Percentiles rank a stretch among this genome's conserved stretches.
phyloP scores from a whole-genome alignment of 345 rosid genomes.

The Anacardium occidentale region DNA sequence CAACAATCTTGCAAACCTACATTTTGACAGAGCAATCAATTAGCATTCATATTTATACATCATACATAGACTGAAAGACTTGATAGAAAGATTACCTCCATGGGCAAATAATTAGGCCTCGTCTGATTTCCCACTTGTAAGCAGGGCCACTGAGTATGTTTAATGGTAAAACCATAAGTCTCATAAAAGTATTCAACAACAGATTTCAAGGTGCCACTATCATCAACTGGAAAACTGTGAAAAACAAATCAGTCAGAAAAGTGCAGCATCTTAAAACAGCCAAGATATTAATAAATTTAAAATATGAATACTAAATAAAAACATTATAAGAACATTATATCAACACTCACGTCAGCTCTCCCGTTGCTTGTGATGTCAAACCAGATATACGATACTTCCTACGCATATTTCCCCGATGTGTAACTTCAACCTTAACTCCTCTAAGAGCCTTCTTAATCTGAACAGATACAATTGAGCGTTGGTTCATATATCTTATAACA shows the following conservation, averaged over 20 bases:
- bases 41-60: neutral
- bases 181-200: constrained; percentile 84
- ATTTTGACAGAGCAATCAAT: constrained; percentile 2
- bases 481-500: neutral
- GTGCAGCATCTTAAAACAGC: neutral
- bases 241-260: constrained; percentile 20
- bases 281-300: neutral
- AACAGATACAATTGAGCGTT: constrained; percentile 3
- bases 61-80: neutral
- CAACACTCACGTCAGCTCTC: constrained; percentile 75
- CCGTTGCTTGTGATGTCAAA: constrained; percentile 83
- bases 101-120: constrained; percentile 89
- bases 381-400: constrained; percentile 92
- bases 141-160: constrained; percentile 81
- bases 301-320: neutral
- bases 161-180: constrained; percentile 73
- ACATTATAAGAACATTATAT: neutral
- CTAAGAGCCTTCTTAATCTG: constrained; percentile 92
- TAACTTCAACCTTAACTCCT: constrained; percentile 91
- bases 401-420: constrained; percentile 94
- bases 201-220: constrained; percentile 80
- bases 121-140: constrained; percentile 91
- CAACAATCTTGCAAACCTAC: constrained; percentile 95
- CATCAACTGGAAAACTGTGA: constrained; percentile 81
- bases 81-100: constrained; percentile 58